Base-by-base conservation (phyloP, 73 alveolate genomes). In the Vitrella brassicaformis region DNA sequence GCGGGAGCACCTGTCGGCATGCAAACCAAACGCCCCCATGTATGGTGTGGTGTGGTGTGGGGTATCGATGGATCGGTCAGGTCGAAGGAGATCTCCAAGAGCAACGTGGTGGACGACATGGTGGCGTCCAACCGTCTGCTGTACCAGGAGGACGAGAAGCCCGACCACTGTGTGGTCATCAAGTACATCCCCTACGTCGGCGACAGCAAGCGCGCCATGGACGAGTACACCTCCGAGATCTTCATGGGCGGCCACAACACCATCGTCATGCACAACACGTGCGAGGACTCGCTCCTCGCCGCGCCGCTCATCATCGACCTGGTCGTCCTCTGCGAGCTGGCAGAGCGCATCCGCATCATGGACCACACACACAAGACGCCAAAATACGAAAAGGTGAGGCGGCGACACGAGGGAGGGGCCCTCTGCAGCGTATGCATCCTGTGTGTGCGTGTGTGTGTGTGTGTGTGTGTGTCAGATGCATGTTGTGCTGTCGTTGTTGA, bases 231-330 rank as follows among this genome's bases (percentile, higher is more conserved):
- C 45, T 87, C 96, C 67, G 90, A 90, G 31, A 94, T 94, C 74
- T 92, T 90, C 87, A 85, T 94, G 75, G 96, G 96, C 66, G 98
- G 98, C 56, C 4, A 14, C 75, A 87, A 92, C 85, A 92, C 94
- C 66, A 89, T 92, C 73, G 86, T 91, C 0, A 79, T 93, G 19
- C 94, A 94, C 80, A 92, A 94, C 81, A 89, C 94, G 30, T 92
- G 98, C 82, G 98, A 94, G 82, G 98, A 94, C 75, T 90, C 97
- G 18, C 84, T 94, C 73, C 88, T 94, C 70, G 98, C 98, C n/a
- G 97, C 94, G 47, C 97, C 98, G 32, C 69, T 94, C 26, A 90
- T 94, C 73, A 75, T 94, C 70, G 98, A 94, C 85, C 80, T 94
- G 81, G 75, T 92, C 46, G 85, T 92, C 31, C 75, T 94, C 31